Percentiles rank a stretch among this genome's conserved stretches.
Conservation (phyloP, 179 eudicot species). For the Silene vulgaris region DNA sequence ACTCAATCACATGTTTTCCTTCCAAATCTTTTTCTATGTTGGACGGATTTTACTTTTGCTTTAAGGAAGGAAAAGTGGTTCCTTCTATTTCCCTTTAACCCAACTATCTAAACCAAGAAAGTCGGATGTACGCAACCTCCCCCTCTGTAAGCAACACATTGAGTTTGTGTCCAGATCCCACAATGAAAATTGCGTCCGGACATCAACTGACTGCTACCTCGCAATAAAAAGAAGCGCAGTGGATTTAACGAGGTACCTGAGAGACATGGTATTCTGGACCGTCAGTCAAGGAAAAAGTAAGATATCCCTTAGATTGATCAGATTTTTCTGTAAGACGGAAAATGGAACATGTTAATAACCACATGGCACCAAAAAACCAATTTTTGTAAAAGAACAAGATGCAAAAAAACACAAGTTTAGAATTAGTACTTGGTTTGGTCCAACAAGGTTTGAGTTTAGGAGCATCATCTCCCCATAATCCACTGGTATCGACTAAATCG, state of each 20-base stretch:
- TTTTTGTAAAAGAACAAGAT: neutral
- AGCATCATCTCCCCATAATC: constrained; percentile 61
- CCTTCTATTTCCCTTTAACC: no score
- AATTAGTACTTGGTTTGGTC: constrained; percentile 50
- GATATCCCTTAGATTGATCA: constrained; percentile 55
- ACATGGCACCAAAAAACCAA: neutral
- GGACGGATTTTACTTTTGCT: no score
- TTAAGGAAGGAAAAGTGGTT: no score
- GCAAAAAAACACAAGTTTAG: constrained; percentile 15
- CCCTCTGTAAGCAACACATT: no score
- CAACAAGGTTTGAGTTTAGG: constrained; percentile 69
- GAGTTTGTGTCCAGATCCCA: no score
- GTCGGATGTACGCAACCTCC: no score
- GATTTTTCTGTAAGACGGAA: constrained; percentile 45
- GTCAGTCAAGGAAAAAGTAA: constrained; percentile 84
- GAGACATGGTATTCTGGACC: constrained; percentile 98
- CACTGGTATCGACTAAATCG: constrained; percentile 35
- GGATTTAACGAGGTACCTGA: constrained; percentile 46
- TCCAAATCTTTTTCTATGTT: neutral
- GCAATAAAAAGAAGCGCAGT: no score
- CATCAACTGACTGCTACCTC: neutral
- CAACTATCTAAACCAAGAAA: no score
- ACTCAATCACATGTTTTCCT: neutral
- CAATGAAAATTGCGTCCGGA: no score
- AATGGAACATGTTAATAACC: constrained; percentile 12